Conservation (phyloP, 139 green algal genomes). For the Ulvella scutata region DNA sequence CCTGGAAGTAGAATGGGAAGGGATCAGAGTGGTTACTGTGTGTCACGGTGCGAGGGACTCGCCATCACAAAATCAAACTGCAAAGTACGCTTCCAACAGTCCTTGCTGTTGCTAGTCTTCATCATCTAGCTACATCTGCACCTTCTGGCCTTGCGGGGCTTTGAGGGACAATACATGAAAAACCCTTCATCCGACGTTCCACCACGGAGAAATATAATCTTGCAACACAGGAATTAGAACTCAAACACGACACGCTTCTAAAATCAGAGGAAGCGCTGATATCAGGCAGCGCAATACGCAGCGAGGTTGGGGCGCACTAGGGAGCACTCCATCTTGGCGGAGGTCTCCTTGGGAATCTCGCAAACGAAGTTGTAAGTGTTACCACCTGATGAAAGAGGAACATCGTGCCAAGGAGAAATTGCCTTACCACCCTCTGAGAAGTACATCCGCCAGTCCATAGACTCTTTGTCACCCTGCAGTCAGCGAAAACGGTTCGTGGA, state of each 20-base stretch:
- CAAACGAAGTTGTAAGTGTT: conserved; percentile 88
- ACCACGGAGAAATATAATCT: too few species aligned
- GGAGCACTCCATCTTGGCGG: conserved; percentile 97
- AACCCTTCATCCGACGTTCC: too few species aligned
- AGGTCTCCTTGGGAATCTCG: conserved; percentile 97
- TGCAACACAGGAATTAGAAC: too few species aligned
- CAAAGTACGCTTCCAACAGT: too few species aligned
- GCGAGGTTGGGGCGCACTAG: conserved; percentile 37
- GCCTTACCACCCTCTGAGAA: conserved; percentile 50
- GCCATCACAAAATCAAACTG: too few species aligned
- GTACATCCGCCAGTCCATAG: conserved; percentile 75
- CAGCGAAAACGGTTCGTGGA: too few species aligned
- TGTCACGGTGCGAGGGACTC: neutral
- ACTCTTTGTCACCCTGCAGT: conserved; percentile 47
- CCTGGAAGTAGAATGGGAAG: conserved; percentile 25
- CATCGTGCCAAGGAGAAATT: conserved; percentile 93
- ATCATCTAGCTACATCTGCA: too few species aligned
- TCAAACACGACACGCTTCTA: too few species aligned
- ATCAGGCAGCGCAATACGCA: neutral
- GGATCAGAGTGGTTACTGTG: neutral
- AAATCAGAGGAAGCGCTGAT: neutral
- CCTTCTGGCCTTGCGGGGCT: too few species aligned
- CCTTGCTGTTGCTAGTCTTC: too few species aligned
- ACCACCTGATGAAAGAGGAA: conserved; percentile 76
- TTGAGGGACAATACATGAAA: too few species aligned